These are phyloP conservation scores for Termitomyces sp. DNA, from an alignment of 768 basidiomycete species.

Conservation along the genomic window DNA sequence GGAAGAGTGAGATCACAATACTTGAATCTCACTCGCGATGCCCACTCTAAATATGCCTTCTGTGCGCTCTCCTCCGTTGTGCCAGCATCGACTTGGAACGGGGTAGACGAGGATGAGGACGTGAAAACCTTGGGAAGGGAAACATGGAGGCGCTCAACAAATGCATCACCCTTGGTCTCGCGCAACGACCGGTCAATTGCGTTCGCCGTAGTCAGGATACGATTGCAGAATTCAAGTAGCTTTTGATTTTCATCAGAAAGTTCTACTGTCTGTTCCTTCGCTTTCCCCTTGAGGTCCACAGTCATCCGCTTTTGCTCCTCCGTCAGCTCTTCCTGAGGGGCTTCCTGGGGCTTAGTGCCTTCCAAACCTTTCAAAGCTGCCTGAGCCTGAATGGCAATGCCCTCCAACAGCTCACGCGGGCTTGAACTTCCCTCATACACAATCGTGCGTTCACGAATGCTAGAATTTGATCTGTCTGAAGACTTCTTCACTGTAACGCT, in stretches of 20 bases:
- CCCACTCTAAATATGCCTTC: constrained; percentile 83
- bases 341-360: constrained; percentile 51
- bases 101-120: constrained; percentile 40
- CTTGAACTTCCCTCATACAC: constrained; percentile 90
- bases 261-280: constrained; percentile 47
- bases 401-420: constrained; percentile 89
- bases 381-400: constrained; percentile 88
- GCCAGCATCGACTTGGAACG: constrained; percentile 47
- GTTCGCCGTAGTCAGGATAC: constrained; percentile 78
- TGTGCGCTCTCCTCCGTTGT: constrained; percentile 64
- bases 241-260: constrained; percentile 75
- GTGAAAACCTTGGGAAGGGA: constrained; percentile 73
- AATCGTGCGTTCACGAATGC: constrained; percentile 77
- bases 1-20: constrained; percentile 83
- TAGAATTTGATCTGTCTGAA: constrained; percentile 38
- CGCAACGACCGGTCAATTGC: constrained; percentile 86
- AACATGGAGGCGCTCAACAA: constrained; percentile 74
- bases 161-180: constrained; percentile 87
- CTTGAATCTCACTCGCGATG: constrained; percentile 78
- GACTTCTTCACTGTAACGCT: constrained; percentile 56
- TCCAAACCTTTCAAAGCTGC: constrained; percentile 89
- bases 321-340: constrained; percentile 64
- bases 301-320: constrained; percentile 92
- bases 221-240: constrained; percentile 78
- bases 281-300: constrained; percentile 61